Evolutionary conservation across 495 filamentous ascomycete genomes (phyloP).

Genomic region (Aspergillus sclerotiicarbonarius): DNA sequence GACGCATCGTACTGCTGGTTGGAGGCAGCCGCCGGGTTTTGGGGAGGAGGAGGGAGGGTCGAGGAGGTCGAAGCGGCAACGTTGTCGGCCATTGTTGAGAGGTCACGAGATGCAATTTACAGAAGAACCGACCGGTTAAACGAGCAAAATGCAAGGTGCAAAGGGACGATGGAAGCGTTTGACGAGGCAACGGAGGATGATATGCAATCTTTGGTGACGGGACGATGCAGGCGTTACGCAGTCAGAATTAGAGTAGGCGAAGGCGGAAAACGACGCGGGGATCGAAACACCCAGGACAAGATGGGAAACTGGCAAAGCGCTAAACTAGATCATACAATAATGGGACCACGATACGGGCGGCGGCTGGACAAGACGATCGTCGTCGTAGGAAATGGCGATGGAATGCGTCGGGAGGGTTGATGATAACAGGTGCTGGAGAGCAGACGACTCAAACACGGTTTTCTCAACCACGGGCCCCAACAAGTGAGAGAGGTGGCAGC

Average conservation of each 20-base stretch:
- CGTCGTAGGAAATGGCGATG: constrained; percentile 13
- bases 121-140: constrained; percentile 21
- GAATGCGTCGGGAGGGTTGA: background rate
- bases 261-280: constrained; percentile 28
- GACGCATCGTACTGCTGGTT: constrained; percentile 68
- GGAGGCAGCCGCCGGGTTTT: constrained; percentile 64
- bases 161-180: constrained; percentile 17
- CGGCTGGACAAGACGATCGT: constrained; percentile 12
- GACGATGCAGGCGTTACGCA: constrained; percentile 30
- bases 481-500: background rate
- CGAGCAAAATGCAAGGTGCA: constrained; percentile 19
- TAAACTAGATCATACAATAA: constrained; percentile 9
- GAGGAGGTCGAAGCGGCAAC: constrained; percentile 51
- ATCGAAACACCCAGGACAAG: constrained; percentile 16
- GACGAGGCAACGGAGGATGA: constrained; percentile 16
- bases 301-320: constrained; percentile 10
- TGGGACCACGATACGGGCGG: constrained; percentile 10
- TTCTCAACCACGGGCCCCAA: constrained; percentile 7
- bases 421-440: background rate
- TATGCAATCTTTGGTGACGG: constrained; percentile 25
- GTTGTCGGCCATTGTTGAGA: constrained; percentile 65
- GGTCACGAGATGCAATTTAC: constrained; percentile 20
- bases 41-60: constrained; percentile 62
- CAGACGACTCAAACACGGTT: constrained; percentile 1
- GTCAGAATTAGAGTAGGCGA: constrained; percentile 22